Percentiles rank a stretch among this genome's conserved stretches.
phyloP scores from a whole-genome alignment of 1,284 basidiomycete species.

The Cryptococcus sp. region DNA sequence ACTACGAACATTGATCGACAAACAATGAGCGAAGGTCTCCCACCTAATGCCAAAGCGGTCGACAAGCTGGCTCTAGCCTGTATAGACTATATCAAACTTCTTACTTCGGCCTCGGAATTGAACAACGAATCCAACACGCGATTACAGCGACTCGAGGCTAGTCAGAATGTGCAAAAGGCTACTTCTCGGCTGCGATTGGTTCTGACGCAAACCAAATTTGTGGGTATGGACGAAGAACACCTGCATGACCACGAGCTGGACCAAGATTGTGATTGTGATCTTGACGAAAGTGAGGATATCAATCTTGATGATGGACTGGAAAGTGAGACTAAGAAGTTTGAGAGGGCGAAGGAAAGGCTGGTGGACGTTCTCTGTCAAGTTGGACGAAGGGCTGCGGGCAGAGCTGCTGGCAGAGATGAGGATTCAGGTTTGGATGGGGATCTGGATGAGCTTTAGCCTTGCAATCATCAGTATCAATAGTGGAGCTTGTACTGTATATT shows the following conservation, averaged over 20 bases:
- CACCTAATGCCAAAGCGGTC: conserved; percentile 40
- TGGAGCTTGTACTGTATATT: too few relatives aligned
- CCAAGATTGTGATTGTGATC: conserved; percentile 4
- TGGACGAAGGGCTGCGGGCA: conserved; percentile 41
- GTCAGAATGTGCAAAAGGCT: conserved; percentile 35
- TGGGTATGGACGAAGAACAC: conserved; percentile 24
- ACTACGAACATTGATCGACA: background rate
- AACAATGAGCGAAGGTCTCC: background rate
- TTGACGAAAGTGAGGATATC: conserved; percentile 2
- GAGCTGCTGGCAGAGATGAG: conserved; percentile 34
- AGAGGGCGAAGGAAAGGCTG: conserved; percentile 43
- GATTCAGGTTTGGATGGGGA: conserved; percentile 50
- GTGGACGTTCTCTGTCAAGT: conserved; percentile 43
- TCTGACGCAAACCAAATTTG: conserved; percentile 45
- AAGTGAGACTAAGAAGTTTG: conserved; percentile 32
- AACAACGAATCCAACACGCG: conserved; percentile 12
- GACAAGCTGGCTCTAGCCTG: conserved; percentile 49
- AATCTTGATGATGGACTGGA: conserved; percentile 15
- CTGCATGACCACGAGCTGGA: conserved; percentile 4
- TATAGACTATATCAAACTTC: conserved; percentile 47
- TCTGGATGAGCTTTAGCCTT: conserved; percentile 40
- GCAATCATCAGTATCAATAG: too few relatives aligned
- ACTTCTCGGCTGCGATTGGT: conserved; percentile 41
- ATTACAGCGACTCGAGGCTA: conserved; percentile 27
- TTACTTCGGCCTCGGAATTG: conserved; percentile 29